These are phyloP conservation scores for Hypocreales sp. DNA, from an alignment of 2,329 filamentous ascomycete species.

Conservation along the genomic window DNA sequence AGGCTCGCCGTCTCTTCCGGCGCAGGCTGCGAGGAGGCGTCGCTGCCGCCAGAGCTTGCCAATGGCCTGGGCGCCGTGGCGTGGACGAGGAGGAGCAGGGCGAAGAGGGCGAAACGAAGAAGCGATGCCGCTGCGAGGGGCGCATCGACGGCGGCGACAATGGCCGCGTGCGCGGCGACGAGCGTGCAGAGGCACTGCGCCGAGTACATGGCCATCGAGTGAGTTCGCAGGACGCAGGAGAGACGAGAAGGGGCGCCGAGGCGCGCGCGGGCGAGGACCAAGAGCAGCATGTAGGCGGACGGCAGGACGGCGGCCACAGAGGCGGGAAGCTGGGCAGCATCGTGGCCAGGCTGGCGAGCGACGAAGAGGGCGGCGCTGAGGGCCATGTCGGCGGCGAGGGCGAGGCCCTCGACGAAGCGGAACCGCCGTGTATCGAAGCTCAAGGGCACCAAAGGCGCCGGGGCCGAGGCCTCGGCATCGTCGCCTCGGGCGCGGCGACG, in stretches of 20 bases:
- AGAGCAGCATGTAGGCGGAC: not conserved
- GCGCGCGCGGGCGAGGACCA: not conserved
- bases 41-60: not conserved
- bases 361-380: not conserved
- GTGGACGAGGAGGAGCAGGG: not conserved
- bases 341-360: not conserved
- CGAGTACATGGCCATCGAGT: not conserved
- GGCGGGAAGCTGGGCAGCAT: not conserved
- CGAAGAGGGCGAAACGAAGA: not conserved
- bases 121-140: not conserved
- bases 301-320: not conserved
- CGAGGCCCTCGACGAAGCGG: too few relatives aligned
- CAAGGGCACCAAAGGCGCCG: too few relatives aligned
- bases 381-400: not conserved
- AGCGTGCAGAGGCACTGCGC: not conserved
- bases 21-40: too few relatives aligned
- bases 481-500: too few relatives aligned
- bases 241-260: not conserved
- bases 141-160: not conserved
- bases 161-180: not conserved
- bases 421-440: too few relatives aligned
- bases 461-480: too few relatives aligned
- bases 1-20: conserved; percentile 1
- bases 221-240: not conserved
- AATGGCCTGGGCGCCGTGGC: not conserved